Evolutionary conservation across 495 filamentous ascomycete genomes (phyloP), one percentile per base, ranked within the genome.

Genomic region (Penicillium bialowiezense): DNA sequence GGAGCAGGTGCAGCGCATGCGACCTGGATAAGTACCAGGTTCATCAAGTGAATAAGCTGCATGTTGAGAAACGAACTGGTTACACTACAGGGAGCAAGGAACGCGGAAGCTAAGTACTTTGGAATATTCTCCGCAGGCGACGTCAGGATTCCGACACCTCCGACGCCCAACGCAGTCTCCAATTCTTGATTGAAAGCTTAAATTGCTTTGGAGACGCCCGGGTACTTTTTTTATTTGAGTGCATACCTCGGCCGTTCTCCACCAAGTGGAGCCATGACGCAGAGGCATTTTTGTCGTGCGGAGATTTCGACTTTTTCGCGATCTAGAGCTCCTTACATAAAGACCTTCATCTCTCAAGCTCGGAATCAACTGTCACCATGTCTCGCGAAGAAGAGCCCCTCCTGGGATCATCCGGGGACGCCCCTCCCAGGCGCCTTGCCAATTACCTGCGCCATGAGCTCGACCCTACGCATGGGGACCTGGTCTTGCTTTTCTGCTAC

Each of bases 401-500:
- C 17, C 18, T 58, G 21, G 42, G 51, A 3, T 13, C 9, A n/a
- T n/a, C n/a, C n/a, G n/a, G n/a, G 19, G 10, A 8, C 5, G n/a
- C 34, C 20, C 8, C 14, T 24, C 26, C 8, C 3, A 10, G 7
- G 15, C 18, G 34, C 20, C 44, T 55, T 48, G 59, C 57, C 3
- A 65, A 66, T 26, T 63, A 75, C 55, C 62, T 86, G 55, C 70
- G 51, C 21, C 53, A 60, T 7, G 70, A 82, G 37, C 64, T 89
- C 41, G 68, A 69, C 40, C 72, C 79, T 0, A 65, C 75, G 21
- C 74, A 78, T 63, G 80, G 79, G 18, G 84, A 89, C 54, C 24
- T 85, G 1, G 52, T 87, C 10, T 71, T 90, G 7, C 71, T 89
- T 2, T 64, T 76, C 41, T 86, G 84, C 64, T 89, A 88, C 54